phyloP scores from a whole-genome alignment of 257 asterid genomes.

The Scutellaria baicalensis region DNA sequence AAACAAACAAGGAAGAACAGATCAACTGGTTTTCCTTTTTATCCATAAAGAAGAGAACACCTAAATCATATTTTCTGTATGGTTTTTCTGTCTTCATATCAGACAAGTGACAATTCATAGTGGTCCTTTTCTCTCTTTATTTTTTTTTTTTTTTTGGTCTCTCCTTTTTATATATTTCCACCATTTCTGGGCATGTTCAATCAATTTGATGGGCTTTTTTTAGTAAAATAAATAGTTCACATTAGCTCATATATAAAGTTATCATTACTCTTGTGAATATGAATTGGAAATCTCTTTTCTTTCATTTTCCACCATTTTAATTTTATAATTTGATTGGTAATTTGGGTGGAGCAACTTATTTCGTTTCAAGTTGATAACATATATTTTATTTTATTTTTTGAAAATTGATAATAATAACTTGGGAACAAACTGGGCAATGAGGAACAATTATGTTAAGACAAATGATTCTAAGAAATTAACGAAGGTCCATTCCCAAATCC shows the following conservation, averaged over 20 bases:
- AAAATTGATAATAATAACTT: background rate
- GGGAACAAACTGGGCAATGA: conserved; percentile 3
- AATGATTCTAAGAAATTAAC: background rate
- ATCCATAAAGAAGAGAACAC: conserved; percentile 22
- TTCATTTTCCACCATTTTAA: too few relatives aligned
- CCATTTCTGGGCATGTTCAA: background rate
- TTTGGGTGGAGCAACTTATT: too few relatives aligned
- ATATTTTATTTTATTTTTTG: too few relatives aligned
- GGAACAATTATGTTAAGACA: background rate
- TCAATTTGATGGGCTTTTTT: background rate
- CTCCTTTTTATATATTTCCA: background rate
- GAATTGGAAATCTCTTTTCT: too few relatives aligned
- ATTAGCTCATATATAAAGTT: background rate
- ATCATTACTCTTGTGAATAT: too few relatives aligned
- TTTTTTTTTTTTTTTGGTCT: background rate
- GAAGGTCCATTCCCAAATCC: background rate
- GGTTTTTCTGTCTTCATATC: conserved; percentile 42
- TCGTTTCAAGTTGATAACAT: too few relatives aligned
- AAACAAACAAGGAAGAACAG: conserved; percentile 25
- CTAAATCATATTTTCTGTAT: conserved; percentile 1
- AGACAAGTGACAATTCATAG: conserved; percentile 47
- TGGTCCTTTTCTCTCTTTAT: conserved; percentile 23
- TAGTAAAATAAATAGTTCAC: background rate
- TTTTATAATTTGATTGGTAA: too few relatives aligned
- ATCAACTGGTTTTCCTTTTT: conserved; percentile 14